Evolutionary conservation across 768 basidiomycete genomes (phyloP).

Genomic region (Ephemerocybe angulata): DNA sequence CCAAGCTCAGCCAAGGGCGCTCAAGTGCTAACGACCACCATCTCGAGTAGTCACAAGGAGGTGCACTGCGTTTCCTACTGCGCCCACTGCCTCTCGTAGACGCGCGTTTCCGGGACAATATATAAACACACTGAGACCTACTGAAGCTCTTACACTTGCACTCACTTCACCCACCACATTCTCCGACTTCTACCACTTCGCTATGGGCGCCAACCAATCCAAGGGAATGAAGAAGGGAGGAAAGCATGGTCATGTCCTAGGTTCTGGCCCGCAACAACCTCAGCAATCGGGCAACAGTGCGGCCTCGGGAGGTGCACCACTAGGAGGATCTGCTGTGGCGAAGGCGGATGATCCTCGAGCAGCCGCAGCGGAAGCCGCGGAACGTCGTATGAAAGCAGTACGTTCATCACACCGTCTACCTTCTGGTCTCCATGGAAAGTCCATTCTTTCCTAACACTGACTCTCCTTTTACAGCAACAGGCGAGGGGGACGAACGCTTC

Average conservation of each 20-base stretch:
- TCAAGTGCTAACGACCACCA: neutral
- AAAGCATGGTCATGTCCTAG: neutral
- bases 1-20: neutral
- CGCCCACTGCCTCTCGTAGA: constrained; percentile 3
- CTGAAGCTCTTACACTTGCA: too few relatives aligned
- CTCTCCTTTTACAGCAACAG: constrained; percentile 32
- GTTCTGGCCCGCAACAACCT: too few relatives aligned
- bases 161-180: neutral
- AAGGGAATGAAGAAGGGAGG: neutral
- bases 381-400: constrained; percentile 55
- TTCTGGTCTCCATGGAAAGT: constrained; percentile 14
- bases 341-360: constrained; percentile 38
- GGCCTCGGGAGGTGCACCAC: too few relatives aligned
- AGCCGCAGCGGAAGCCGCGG: constrained; percentile 62
- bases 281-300: too few relatives aligned
- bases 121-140: neutral
- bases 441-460: neutral
- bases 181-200: neutral
- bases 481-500: constrained; percentile 39
- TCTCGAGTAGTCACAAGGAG: too few relatives aligned
- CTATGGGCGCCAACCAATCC: constrained; percentile 1
- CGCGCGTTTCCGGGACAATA: neutral
- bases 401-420: constrained; percentile 24
- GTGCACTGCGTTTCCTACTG: neutral
- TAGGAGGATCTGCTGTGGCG: too few relatives aligned